phyloP scores from a whole-genome alignment of 1,284 basidiomycete genomes.

The Phlebopus sp. region DNA sequence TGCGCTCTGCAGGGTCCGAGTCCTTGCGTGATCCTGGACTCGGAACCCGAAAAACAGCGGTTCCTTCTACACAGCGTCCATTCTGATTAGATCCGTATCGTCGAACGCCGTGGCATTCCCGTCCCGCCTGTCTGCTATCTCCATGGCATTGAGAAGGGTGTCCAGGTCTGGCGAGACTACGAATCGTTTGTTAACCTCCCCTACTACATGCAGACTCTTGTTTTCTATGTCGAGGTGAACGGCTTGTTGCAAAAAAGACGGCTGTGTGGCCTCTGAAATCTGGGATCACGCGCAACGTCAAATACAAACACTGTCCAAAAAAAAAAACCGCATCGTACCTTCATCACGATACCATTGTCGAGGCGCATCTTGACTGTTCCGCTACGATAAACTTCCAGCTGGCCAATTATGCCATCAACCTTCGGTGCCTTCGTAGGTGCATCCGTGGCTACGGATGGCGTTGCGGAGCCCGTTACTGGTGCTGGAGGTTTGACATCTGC shows the following conservation, averaged over 20 bases:
- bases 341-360: slow-evolving; percentile 74
- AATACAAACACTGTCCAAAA: slow-evolving; percentile 3
- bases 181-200: slow-evolving; percentile 85
- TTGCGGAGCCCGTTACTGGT: slow-evolving; percentile 28
- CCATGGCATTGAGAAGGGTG: slow-evolving; percentile 69
- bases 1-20: too few relatives aligned
- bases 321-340: slow-evolving; percentile 51
- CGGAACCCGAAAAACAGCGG: too few relatives aligned
- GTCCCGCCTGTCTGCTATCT: slow-evolving; percentile 44
- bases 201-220: slow-evolving; percentile 69
- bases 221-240: slow-evolving; percentile 66
- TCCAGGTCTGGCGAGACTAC: slow-evolving; percentile 86
- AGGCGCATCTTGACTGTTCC: slow-evolving; percentile 87
- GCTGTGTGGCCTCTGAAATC: slow-evolving; percentile 82
- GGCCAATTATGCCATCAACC: slow-evolving; percentile 78
- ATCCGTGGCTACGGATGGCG: slow-evolving; percentile 25
- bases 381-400: slow-evolving; percentile 78
- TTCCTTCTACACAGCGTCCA: too few relatives aligned
- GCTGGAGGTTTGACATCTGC: slow-evolving; percentile 49
- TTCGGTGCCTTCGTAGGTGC: slow-evolving; percentile 36
- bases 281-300: slow-evolving; percentile 31
- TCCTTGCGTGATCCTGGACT: too few relatives aligned
- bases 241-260: slow-evolving; percentile 88
- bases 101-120: slow-evolving; percentile 34
- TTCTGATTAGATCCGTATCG: slow-evolving; percentile 52